Evolutionary conservation across 306 rosid species (phyloP).

Genomic region (Vicia sativa): DNA sequence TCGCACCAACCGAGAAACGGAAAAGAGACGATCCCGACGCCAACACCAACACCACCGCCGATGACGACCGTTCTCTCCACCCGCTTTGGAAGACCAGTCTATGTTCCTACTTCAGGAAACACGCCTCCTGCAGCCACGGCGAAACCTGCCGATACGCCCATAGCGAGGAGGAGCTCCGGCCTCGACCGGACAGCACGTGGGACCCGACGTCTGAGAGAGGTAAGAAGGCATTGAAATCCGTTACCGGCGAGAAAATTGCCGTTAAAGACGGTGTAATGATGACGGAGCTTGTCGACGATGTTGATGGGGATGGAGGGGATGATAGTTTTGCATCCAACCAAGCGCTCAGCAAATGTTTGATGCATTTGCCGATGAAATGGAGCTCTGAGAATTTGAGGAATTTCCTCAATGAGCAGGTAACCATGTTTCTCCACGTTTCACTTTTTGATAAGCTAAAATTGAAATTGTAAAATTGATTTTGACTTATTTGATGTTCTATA

Average conservation of each 20-base stretch:
- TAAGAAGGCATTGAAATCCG: slow-evolving; percentile 61
- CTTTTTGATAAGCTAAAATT: neutral
- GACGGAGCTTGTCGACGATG: slow-evolving; percentile 70
- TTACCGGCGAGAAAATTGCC: slow-evolving; percentile 30
- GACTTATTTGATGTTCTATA: neutral
- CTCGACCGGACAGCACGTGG: slow-evolving; percentile 84
- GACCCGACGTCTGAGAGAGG: slow-evolving; percentile 93
- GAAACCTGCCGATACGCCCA: slow-evolving; percentile 73
- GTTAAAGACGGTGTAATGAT: slow-evolving; percentile 59
- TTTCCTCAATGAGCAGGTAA: slow-evolving; percentile 64
- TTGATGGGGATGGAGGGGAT: slow-evolving; percentile 17
- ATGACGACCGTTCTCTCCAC: slow-evolving; percentile 39
- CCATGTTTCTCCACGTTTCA: slow-evolving; percentile 20
- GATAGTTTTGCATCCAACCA: slow-evolving; percentile 8
- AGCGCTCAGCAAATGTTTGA: slow-evolving; percentile 70
- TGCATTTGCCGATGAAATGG: slow-evolving; percentile 87
- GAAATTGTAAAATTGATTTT: neutral
- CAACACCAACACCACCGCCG: slow-evolving; percentile 13
- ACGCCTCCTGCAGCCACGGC: slow-evolving; percentile 77
- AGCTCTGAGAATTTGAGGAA: slow-evolving; percentile 57
- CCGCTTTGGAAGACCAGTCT: slow-evolving; percentile 91
- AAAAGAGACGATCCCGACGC: slow-evolving; percentile 61
- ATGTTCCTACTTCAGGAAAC: slow-evolving; percentile 77
- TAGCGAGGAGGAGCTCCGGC: slow-evolving; percentile 85
- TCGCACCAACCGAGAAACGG: slow-evolving; percentile 57